Evolutionary conservation across 768 basidiomycete species (phyloP), one percentile per base, ranked within the genome.

Genomic region (Auriscalpium vulgare): DNA sequence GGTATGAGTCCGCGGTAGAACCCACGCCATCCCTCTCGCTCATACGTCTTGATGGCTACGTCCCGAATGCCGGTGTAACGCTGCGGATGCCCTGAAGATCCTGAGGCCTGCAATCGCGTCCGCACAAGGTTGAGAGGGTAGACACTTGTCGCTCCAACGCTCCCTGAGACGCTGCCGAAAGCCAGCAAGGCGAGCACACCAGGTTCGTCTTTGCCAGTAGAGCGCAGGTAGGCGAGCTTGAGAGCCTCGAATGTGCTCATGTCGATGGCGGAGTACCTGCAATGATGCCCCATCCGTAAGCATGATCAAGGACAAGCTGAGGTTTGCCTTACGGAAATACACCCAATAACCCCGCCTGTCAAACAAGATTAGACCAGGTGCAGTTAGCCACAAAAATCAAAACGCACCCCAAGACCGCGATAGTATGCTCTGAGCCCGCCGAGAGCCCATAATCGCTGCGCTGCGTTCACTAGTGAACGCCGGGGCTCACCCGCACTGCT

Each of bases 161-260:
- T 91, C 35, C 95, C 95, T 14, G 92, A 95, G 59, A 95, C 71
- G 63, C 91, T 94, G 47, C 95, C 95, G 63, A 97, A 97, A 4
- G 89, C 84, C 16, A 98, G 81, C 35, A 93, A 68, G 29, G 90
- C 92, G 53, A 94, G 77, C 7, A 94, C 83, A 2, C 91, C 90
- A 0, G 95, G 92, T 68, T 99, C 95, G 29, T 93, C 87, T 64
- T 86, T 82, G 37, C 86, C 87, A 6, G 90, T 89, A 36, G 94
- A 95, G 51, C 84, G 81, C 40, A 88, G 74, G 69, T 98, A 98
- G 2, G 88, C 85, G 46, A 94, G 75, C 69, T 98, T 98, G 55
- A 99, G 82, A 2, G 92, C 91, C 73, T 97, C 95, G 57, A 97
- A 98, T 3, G 95, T 95, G 63, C 87, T 89, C 91, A 93, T 95